A percentile compares a stretch with the other conserved stretches of the same genome.
Conservation (phyloP, 1,284 basidiomycete genomes). For the Cutaneotrichosporon dermatis region DNA sequence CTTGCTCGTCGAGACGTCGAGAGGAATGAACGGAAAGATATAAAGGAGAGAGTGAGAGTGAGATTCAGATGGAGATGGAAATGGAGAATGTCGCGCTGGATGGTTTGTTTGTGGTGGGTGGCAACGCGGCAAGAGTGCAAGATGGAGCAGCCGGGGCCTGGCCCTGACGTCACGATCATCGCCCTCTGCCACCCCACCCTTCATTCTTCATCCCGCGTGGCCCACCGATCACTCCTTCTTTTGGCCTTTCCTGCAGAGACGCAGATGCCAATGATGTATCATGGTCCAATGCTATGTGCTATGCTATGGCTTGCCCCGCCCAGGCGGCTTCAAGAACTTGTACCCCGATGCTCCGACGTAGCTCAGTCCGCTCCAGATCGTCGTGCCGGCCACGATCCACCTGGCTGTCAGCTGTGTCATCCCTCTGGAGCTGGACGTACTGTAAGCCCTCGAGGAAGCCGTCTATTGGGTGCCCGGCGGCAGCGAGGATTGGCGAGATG, state of each 20-base stretch:
- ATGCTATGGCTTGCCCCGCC: conserved; percentile 2
- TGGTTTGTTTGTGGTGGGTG: no score
- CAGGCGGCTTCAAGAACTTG: conserved; percentile 50
- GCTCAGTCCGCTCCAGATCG: conserved; percentile 85
- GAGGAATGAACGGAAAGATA: no score
- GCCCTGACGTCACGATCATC: no score
- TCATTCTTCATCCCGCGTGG: neutral
- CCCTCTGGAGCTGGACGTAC: conserved; percentile 49
- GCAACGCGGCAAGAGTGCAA: no score
- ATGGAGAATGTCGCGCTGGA: no score
- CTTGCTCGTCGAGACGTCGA: no score
- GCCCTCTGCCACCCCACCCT: no score
- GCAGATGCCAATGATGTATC: neutral
- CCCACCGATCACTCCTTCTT: no score
- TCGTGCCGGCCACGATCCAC: conserved; percentile 79
- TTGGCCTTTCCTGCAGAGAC: no score
- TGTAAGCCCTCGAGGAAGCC: conserved; percentile 59
- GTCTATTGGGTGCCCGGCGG: conserved; percentile 54
- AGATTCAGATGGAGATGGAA: no score
- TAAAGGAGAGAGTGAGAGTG: no score
- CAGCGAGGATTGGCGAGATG: conserved; percentile 66
- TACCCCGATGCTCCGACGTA: conserved; percentile 75
- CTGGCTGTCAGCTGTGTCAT: conserved; percentile 50
- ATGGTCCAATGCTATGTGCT: conserved; percentile 1
- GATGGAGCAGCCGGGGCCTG: no score